Base-by-base conservation (phyloP, 352 stramenopile species). In the Phytopythium helicoides region DNA sequence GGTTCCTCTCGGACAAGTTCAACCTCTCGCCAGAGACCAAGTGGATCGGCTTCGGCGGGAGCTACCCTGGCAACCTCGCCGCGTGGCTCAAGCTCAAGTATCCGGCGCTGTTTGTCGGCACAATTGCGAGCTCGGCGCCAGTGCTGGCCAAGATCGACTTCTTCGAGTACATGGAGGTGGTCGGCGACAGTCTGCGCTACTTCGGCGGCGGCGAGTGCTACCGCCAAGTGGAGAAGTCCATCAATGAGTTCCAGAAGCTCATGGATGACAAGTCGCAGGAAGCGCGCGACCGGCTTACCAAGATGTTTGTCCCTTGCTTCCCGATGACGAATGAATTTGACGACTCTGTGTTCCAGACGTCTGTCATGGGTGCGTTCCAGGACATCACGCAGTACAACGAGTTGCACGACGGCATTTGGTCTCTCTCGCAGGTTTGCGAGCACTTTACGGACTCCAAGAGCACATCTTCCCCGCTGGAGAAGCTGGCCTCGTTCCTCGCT, bases 11-110 rank as follows among this genome's bases (percentile, higher is more conserved):
- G 19, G 66, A 86, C 33, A 74, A 80, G 55, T 90, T 92, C 53
- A 73, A 81, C 1, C 58, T 96, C 2, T 62, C 50, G 6, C 31
- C 64, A 12, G 56, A 69, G 34, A 36, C 63, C 42, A 87, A 92
- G 60, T 98, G 91, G 93, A 78, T 98, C 31, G 92, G 87, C 3
- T 98, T 97, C 73, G 95, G 95, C n/a, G 96, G 93, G 0, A 96
- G 76, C 52, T 99, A 99, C 72, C 93, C 95, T 6, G 96, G 96
- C 9, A 97, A 97, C 70, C 66, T 99, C 23, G 86, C 92, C 0
- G 90, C 87, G 12, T 98, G 90, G 87, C 76, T 95, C 22, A 94
- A 96, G 47, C 64, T 98, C 49, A 96, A 98, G 61, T 97, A 94
- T 68, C 92, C 94, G 7, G 73, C 94, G 54, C 66, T 98, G 18